Evolutionary conservation across 768 basidiomycete genomes (phyloP).

Genomic region (Serpula lacrymans): DNA sequence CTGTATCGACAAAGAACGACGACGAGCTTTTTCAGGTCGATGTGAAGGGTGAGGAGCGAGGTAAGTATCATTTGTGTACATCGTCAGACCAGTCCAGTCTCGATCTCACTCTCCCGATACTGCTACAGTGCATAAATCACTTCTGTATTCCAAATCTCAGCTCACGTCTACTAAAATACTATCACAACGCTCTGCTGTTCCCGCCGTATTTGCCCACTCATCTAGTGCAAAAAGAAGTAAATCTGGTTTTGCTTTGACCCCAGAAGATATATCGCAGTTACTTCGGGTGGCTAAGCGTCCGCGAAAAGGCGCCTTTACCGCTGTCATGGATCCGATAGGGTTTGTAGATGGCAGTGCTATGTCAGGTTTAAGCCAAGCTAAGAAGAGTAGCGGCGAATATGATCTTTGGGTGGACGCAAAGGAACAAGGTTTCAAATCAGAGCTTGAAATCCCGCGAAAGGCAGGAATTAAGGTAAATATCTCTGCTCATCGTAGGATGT

Average conservation of each 20-base stretch:
- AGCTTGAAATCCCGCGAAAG: slow-evolving; percentile 34
- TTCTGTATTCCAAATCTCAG: slow-evolving; percentile 51
- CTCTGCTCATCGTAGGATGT: not conserved
- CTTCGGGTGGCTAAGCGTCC: slow-evolving; percentile 72
- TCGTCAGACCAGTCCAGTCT: too few relatives aligned
- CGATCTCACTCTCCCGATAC: too few relatives aligned
- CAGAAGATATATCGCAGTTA: slow-evolving; percentile 72
- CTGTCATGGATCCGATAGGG: slow-evolving; percentile 64
- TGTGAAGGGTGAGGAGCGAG: slow-evolving; percentile 68
- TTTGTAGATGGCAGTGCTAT: slow-evolving; percentile 62
- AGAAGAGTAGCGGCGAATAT: slow-evolving; percentile 61
- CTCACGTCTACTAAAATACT: slow-evolving; percentile 78
- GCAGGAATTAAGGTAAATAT: slow-evolving; percentile 50
- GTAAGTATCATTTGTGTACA: slow-evolving; percentile 35
- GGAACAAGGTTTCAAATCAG: slow-evolving; percentile 38
- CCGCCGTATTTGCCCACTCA: slow-evolving; percentile 69
- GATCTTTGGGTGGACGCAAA: slow-evolving; percentile 55
- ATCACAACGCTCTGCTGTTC: slow-evolving; percentile 81
- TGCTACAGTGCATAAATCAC: slow-evolving; percentile 51
- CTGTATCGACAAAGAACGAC: slow-evolving; percentile 65
- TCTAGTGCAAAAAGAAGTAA: slow-evolving; percentile 42
- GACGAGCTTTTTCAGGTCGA: slow-evolving; percentile 80
- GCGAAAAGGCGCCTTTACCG: slow-evolving; percentile 70
- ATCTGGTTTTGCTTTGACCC: slow-evolving; percentile 37
- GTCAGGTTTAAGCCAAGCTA: slow-evolving; percentile 65